These are phyloP conservation scores for Plasmodium gonderi DNA, from an alignment of 169 alveolate species.

Conservation along the genomic window DNA sequence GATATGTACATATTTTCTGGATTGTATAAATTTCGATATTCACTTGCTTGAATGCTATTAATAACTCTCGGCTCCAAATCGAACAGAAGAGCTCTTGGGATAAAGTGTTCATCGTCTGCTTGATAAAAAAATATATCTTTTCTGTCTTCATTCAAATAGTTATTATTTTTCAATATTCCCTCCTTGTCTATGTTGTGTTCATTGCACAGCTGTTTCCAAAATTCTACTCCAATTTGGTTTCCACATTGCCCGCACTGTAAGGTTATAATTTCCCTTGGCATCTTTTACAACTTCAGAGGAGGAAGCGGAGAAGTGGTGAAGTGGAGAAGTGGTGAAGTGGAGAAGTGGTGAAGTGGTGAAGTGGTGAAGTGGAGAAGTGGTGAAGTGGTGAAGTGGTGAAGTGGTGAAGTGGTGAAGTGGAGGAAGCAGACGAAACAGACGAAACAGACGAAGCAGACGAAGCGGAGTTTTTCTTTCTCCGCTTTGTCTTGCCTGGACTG, in stretches of 20 bases:
- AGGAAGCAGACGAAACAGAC: no score
- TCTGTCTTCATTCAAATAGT: conserved; percentile 92
- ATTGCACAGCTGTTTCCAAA: conserved; percentile 98
- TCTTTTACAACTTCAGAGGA: no score
- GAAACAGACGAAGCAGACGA: no score
- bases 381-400: no score
- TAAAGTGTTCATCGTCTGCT: conserved; percentile 92
- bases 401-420: no score
- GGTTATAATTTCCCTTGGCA: conserved; percentile 99
- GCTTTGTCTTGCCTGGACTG: no score
- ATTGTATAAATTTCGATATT: conserved; percentile 93
- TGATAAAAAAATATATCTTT: conserved; percentile 98
- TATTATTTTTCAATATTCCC: conserved; percentile 81
- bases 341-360: not conserved
- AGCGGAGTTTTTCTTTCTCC: no score
- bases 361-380: no score
- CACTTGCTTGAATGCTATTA: conserved; percentile 82
- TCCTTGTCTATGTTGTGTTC: conserved; percentile 97
- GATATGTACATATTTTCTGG: conserved; percentile 98
- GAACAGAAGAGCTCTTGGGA: conserved; percentile 96
- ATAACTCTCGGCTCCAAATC: conserved; percentile 99
- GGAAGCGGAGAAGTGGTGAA: not conserved
- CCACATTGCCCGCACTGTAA: conserved; percentile 99
- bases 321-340: not conserved
- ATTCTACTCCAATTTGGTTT: conserved; percentile 98